Evolutionary conservation across 768 basidiomycete genomes (phyloP), one percentile per base, ranked within the genome.

Genomic region (Amyloporia xantha): DNA sequence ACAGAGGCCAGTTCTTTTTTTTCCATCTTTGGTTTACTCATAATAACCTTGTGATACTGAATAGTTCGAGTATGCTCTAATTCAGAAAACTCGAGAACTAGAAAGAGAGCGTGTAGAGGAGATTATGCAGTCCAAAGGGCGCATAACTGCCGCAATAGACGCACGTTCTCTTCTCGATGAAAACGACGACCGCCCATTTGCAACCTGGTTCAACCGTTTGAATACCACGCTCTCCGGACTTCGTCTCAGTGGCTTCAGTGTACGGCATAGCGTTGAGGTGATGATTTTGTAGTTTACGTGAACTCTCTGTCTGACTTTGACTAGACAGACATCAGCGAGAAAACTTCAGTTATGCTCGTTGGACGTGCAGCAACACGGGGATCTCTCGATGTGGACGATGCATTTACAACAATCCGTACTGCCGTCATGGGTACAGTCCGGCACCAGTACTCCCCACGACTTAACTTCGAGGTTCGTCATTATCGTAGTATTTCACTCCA

Each of bases 371-470:
- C 48, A 48, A 46, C 37, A 38, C 43, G 49, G n/a, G 38, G 21
- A 26, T 54, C 12, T 7, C 47, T 13, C 35, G 41, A 20, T 39
- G 38, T 37, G 6, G 47, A 47, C 37, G 28, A 33, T 24, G 49
- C 37, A 7, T 46, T 25, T 54, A 35, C 20, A 24, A 13, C 41
- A 25, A 47, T 13, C 3, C 48, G 49, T 6, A 26, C 41, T 20
- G 49, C 45, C n/a, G 25, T 92, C 33, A 60, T 79, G 21, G 87
- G 86, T 30, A 88, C 88, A 2, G 64, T 93, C 41, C 78, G 76
- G 49, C 84, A 91, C 63, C 86, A 89, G 57, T 81, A 79, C 59
- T 87, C 86, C 24, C 85, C 87, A 12, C 76, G 78, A 35, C 54
- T 75, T 28, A 69, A 62, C 54, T 61, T 71, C 20, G 68, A 74